Evolutionary conservation across 306 rosid genomes (phyloP).

Genomic region (Luffa aegyptiaca): DNA sequence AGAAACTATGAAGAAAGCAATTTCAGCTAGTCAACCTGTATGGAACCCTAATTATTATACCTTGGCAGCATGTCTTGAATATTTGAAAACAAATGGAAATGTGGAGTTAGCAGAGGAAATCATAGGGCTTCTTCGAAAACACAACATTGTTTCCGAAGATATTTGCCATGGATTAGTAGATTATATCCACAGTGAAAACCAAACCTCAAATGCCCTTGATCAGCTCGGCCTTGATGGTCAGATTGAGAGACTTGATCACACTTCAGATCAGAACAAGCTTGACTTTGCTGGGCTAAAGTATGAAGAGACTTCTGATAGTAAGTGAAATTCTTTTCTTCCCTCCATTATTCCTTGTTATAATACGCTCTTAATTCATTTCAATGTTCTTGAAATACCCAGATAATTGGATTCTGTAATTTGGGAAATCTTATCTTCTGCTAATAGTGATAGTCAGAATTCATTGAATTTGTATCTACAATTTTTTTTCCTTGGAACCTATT

Average conservation of each 20-base stretch:
- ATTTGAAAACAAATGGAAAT: constrained; percentile 46
- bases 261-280: background rate
- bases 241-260: constrained; percentile 1
- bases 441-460: background rate
- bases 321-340: background rate
- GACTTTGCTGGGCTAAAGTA: background rate
- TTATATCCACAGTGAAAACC: constrained; percentile 21
- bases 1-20: constrained; percentile 38
- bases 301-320: background rate
- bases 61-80: constrained; percentile 36
- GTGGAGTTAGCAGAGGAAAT: constrained; percentile 37
- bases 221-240: constrained; percentile 13
- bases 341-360: background rate
- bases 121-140: constrained; percentile 20
- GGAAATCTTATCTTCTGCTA: background rate
- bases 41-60: constrained; percentile 21
- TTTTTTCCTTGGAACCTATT: background rate
- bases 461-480: background rate
- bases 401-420: background rate
- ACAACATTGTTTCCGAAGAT: constrained; percentile 7
- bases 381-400: background rate
- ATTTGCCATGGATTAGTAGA: constrained; percentile 21
- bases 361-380: background rate
- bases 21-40: constrained; percentile 13
- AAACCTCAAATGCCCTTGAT: constrained; percentile 18